Percentiles rank a stretch among this genome's conserved stretches.
Conservation (phyloP, 352 stramenopile species). For the Pythium brassicae region DNA sequence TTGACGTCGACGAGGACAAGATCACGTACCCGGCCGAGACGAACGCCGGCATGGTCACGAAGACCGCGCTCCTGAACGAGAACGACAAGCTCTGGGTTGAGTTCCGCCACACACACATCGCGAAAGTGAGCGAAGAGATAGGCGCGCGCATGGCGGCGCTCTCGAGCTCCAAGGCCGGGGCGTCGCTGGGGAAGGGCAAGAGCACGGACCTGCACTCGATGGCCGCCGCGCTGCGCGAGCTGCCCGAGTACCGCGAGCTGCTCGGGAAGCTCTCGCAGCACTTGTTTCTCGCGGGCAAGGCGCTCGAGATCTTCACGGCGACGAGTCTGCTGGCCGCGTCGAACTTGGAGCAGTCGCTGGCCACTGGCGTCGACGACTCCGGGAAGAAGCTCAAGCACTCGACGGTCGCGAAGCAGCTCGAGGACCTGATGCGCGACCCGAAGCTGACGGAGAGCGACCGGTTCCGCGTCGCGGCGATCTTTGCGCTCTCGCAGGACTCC, state of each 20-base stretch:
- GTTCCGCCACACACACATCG: slow-evolving; percentile 95
- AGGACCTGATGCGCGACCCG: slow-evolving; percentile 84
- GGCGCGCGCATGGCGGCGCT: slow-evolving; percentile 69
- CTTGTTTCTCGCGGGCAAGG: slow-evolving; percentile 92
- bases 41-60: slow-evolving; percentile 65
- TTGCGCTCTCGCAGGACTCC: slow-evolving; percentile 90
- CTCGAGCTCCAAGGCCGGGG: slow-evolving; percentile 76
- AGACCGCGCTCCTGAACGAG: slow-evolving; percentile 95
- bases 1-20: slow-evolving; percentile 92
- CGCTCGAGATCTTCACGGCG: slow-evolving; percentile 92
- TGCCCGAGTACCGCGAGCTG: slow-evolving; percentile 95
- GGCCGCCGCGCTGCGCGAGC: slow-evolving; percentile 81
- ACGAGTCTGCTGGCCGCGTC: slow-evolving; percentile 85
- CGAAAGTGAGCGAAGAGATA: slow-evolving; percentile 81
- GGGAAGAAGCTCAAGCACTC: slow-evolving; percentile 86
- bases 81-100: slow-evolving; percentile 97
- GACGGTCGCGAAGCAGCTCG: slow-evolving; percentile 83
- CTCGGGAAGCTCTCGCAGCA: slow-evolving; percentile 94
- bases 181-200: slow-evolving; percentile 72
- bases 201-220: slow-evolving; percentile 90
- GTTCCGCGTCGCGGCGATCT: slow-evolving; percentile 90
- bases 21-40: slow-evolving; percentile 91
- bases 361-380: slow-evolving; percentile 92
- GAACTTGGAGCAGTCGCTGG: slow-evolving; percentile 94
- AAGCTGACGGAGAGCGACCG: slow-evolving; percentile 74